These are phyloP conservation scores for Bruguiera sexangula DNA, from an alignment of 345 rosid species.

Conservation along the genomic window DNA sequence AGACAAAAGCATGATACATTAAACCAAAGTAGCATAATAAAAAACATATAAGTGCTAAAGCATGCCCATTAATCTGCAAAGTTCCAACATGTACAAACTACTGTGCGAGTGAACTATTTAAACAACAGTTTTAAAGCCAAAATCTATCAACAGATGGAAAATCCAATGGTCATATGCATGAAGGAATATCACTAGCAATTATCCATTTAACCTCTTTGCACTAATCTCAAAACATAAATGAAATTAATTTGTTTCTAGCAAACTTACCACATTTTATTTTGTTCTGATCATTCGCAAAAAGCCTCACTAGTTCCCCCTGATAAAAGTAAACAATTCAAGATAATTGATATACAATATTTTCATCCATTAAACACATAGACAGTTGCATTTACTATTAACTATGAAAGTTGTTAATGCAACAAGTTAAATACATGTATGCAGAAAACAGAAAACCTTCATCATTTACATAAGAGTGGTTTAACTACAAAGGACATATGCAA, in stretches of 20 bases:
- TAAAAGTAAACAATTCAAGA: conserved; percentile 13
- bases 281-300: conserved; percentile 84
- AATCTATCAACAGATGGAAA: background rate
- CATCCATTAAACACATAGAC: background rate
- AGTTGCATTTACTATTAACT: background rate
- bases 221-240: conserved; percentile 11
- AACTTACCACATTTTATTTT: conserved; percentile 90
- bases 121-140: background rate
- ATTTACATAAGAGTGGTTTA: background rate
- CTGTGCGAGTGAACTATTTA: background rate
- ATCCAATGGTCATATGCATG: background rate
- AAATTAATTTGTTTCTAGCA: conserved; percentile 4
- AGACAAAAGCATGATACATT: too few relatives aligned
- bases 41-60: background rate
- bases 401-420: background rate
- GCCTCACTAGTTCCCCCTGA: conserved; percentile 90
- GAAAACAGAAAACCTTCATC: background rate
- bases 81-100: conserved; percentile 1
- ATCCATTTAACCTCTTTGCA: background rate
- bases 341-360: conserved; percentile 10
- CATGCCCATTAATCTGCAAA: background rate
- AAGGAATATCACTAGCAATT: background rate
- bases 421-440: background rate
- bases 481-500: too few relatives aligned
- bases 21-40: background rate